A percentile compares a stretch with the other conserved stretches of the same genome.
Conservation (phyloP, 805 yeast species). For the Candida maesae region DNA sequence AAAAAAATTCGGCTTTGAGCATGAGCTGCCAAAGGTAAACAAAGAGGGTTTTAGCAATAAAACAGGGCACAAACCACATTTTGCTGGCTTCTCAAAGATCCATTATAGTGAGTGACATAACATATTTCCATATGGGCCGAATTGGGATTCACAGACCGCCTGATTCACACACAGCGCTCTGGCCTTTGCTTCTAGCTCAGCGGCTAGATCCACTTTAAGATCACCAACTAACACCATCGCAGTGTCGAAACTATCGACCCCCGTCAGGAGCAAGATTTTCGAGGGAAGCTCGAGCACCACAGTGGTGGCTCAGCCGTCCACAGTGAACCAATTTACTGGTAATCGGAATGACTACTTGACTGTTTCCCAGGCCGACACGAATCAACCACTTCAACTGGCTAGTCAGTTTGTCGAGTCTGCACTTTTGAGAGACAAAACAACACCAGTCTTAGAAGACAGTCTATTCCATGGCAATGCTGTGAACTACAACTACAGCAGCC, state of each 20-base stretch:
- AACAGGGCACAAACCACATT: neutral
- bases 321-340: constrained; percentile 11
- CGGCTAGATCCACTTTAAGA: neutral
- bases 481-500: constrained; percentile 63
- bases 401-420: constrained; percentile 58
- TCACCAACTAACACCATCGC: neutral
- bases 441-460: constrained; percentile 51
- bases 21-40: constrained; percentile 4
- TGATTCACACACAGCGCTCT: too few relatives aligned
- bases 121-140: too few relatives aligned
- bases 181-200: too few relatives aligned
- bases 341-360: constrained; percentile 30
- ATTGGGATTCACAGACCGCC: too few relatives aligned
- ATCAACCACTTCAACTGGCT: constrained; percentile 49
- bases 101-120: neutral
- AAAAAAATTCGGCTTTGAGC: neutral
- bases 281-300: constrained; percentile 9
- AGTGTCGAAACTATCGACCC: constrained; percentile 27
- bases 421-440: constrained; percentile 52
- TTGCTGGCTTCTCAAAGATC: neutral
- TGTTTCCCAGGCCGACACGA: constrained; percentile 29
- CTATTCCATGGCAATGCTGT: constrained; percentile 51
- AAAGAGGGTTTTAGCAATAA: neutral
- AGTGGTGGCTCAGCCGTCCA: constrained; percentile 10
- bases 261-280: constrained; percentile 21